Evolutionary conservation across 352 stramenopile species (phyloP).

Genomic region (Phytophthora uliginosa): DNA sequence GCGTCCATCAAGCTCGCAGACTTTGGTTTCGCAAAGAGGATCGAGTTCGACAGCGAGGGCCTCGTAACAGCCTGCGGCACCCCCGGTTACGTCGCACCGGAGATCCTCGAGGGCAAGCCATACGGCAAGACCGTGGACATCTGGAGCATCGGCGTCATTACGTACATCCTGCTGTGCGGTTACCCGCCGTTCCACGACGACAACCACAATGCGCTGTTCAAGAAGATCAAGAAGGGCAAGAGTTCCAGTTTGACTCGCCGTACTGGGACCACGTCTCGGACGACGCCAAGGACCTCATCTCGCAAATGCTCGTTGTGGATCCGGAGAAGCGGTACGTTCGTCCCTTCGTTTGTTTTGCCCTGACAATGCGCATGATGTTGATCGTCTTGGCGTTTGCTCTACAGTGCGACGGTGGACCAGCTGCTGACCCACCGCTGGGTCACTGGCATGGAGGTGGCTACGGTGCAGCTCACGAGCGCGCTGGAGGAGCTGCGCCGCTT

Average conservation of each 20-base stretch:
- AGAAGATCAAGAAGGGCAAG: constrained; percentile 96
- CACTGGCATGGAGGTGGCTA: constrained; percentile 80
- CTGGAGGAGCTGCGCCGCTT: constrained; percentile 94
- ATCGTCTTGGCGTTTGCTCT: constrained; percentile 17
- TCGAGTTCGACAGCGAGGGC: constrained; percentile 76
- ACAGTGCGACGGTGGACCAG: constrained; percentile 82
- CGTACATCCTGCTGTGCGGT: constrained; percentile 88
- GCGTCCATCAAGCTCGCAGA: constrained; percentile 89
- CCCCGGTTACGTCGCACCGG: constrained; percentile 85
- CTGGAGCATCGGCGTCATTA: constrained; percentile 94
- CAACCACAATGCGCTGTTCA: constrained; percentile 95
- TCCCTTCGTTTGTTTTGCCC: background rate
- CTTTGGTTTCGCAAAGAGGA: constrained; percentile 90
- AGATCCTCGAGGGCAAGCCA: constrained; percentile 82
- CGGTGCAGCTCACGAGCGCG: constrained; percentile 93
- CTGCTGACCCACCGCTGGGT: constrained; percentile 94
- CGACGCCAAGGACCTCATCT: constrained; percentile 96
- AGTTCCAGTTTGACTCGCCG: constrained; percentile 96
- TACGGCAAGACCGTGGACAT: constrained; percentile 91
- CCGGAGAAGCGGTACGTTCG: constrained; percentile 78
- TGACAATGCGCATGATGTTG: background rate
- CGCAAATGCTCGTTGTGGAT: constrained; percentile 94
- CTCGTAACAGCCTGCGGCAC: constrained; percentile 86
- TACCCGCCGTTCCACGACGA: constrained; percentile 94
- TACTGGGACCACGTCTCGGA: constrained; percentile 96